Percentiles rank a stretch among this genome's conserved stretches.
phyloP scores from a whole-genome alignment of 1,284 basidiomycete species.

The Bjerkandera adusta region DNA sequence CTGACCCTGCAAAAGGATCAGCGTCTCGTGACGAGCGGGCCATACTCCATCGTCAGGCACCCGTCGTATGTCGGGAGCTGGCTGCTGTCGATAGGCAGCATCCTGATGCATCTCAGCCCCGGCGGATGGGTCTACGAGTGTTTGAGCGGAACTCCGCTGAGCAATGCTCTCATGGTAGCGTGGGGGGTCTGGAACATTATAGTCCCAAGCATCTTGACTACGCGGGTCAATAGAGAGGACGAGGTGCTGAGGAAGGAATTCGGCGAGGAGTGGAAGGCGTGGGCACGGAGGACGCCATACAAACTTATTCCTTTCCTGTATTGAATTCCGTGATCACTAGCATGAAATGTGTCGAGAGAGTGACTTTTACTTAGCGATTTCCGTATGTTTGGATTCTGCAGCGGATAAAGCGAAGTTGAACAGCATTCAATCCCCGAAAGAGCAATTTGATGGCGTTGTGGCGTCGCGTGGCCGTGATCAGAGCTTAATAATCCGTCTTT shows the following conservation, averaged over 20 bases:
- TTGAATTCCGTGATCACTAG: conserved; percentile 3
- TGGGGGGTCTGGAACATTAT: neutral
- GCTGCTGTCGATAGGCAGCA: neutral
- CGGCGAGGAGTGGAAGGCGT: conserved; percentile 13
- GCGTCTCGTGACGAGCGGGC: conserved; percentile 5
- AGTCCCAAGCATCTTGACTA: neutral
- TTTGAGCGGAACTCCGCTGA: conserved; percentile 1
- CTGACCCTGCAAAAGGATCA: conserved; percentile 6
- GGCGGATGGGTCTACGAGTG: conserved; percentile 9
- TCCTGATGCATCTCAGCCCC: neutral
- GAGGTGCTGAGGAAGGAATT: conserved; percentile 13
- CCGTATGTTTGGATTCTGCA: no score
- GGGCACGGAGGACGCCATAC: conserved; percentile 15
- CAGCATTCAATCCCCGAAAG: no score
- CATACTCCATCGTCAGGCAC: conserved; percentile 8
- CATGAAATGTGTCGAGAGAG: no score
- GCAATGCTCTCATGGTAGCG: neutral
- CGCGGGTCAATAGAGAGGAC: conserved; percentile 9
- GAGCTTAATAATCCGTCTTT: no score
- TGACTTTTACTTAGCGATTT: no score
- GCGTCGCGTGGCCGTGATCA: no score
- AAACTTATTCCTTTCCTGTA: conserved; percentile 14
- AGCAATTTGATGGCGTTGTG: no score
- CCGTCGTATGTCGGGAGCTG: conserved; percentile 2
- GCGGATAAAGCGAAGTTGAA: no score